phyloP scores from a whole-genome alignment of 2,329 filamentous ascomycete genomes.

The Hypoxylon sp. region DNA sequence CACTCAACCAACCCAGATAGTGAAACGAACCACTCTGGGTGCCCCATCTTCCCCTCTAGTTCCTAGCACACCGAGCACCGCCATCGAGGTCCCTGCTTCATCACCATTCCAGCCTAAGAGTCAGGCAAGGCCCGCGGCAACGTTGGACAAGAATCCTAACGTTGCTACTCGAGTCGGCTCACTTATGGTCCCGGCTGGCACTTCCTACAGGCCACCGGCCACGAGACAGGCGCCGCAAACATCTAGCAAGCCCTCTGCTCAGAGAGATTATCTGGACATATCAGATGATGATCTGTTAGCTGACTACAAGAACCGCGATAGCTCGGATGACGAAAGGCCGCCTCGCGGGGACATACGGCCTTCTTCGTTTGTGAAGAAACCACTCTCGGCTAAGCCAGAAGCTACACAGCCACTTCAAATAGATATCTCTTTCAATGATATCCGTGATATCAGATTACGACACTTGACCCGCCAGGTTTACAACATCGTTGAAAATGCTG shows the following conservation, averaged over 20 bases:
- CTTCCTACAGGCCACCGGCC: constrained; percentile 65
- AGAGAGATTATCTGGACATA: constrained; percentile 42
- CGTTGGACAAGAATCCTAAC: constrained; percentile 20
- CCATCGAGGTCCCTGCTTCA: constrained; percentile 86
- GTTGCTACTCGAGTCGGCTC: constrained; percentile 58
- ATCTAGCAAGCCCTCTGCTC: constrained; percentile 48
- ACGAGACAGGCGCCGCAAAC: constrained; percentile 37
- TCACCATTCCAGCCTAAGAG: constrained; percentile 71
- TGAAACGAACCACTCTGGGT: constrained; percentile 50
- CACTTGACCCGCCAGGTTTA: constrained; percentile 43
- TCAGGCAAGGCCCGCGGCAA: constrained; percentile 27
- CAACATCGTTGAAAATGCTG: constrained; percentile 40
- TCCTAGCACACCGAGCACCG: constrained; percentile 53
- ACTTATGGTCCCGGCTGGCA: constrained; percentile 79
- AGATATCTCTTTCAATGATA: constrained; percentile 42
- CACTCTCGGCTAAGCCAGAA: constrained; percentile 23
- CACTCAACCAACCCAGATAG: constrained; percentile 55
- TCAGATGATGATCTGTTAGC: constrained; percentile 47
- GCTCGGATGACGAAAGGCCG: constrained; percentile 44
- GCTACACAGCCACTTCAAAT: constrained; percentile 21
- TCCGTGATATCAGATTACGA: constrained; percentile 43
- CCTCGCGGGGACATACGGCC: constrained; percentile 46
- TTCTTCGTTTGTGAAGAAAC: constrained; percentile 43
- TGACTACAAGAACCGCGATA: constrained; percentile 45
- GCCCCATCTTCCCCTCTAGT: constrained; percentile 46